These are phyloP conservation scores for Fusarium dimerum DNA, from an alignment of 2,329 filamentous ascomycete genomes.

Conservation along the genomic window DNA sequence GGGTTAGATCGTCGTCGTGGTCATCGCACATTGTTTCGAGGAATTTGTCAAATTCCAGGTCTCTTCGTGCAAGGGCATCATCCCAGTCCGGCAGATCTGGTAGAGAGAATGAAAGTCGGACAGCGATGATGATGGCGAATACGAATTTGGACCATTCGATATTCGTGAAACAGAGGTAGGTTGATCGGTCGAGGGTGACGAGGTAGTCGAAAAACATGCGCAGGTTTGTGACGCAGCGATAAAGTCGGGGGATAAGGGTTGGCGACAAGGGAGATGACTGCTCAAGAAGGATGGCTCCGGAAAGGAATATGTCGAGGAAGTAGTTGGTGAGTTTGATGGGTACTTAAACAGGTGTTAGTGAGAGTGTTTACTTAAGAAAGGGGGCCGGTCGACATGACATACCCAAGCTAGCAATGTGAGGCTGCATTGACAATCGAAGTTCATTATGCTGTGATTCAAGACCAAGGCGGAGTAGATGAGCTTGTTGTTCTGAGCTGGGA, in stretches of 20 bases:
- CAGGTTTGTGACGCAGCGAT: slow-evolving; percentile 26
- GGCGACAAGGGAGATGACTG: slow-evolving; percentile 7
- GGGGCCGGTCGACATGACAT: neutral
- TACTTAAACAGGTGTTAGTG: slow-evolving; percentile 9
- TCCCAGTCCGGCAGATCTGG: slow-evolving; percentile 38
- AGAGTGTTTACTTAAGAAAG: slow-evolving; percentile 17
- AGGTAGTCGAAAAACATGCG: slow-evolving; percentile 37
- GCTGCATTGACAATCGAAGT: slow-evolving; percentile 38
- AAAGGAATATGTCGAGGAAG: slow-evolving; percentile 42
- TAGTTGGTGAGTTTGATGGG: slow-evolving; percentile 34
- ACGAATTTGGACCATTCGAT: slow-evolving; percentile 48
- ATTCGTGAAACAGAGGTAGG: slow-evolving; percentile 40
- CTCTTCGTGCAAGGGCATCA: slow-evolving; percentile 39
- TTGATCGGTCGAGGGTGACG: slow-evolving; percentile 28
- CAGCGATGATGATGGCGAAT: slow-evolving; percentile 41
- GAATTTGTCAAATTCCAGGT: slow-evolving; percentile 42
- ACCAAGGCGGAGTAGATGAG: slow-evolving; percentile 46
- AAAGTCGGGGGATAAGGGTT: slow-evolving; percentile 18
- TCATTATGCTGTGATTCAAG: slow-evolving; percentile 49
- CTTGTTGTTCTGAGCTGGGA: slow-evolving; percentile 40
- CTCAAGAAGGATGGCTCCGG: slow-evolving; percentile 39
- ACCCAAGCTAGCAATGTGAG: slow-evolving; percentile 31
- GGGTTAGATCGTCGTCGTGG: slow-evolving; percentile 20
- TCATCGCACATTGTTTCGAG: slow-evolving; percentile 37
- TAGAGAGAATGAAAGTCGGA: slow-evolving; percentile 49